These are phyloP conservation scores for Teratosphaeria gauchensis DNA, from an alignment of 2,329 filamentous ascomycete genomes.

Conservation along the genomic window DNA sequence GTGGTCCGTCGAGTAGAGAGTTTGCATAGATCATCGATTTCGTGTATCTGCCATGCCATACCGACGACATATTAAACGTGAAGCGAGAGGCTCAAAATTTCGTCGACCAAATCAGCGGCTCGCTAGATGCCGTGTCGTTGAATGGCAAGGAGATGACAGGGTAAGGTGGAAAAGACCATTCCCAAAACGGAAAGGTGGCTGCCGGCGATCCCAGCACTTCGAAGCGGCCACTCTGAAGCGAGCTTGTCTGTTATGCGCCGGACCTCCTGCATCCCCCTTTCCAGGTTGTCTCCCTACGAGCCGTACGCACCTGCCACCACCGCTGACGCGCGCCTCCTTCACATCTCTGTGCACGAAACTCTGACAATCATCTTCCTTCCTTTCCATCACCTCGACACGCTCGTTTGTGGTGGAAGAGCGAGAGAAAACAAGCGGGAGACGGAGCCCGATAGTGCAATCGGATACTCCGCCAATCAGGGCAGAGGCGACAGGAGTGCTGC, in stretches of 20 bases:
- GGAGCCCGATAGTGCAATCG: conserved; percentile 1
- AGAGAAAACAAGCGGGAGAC: background rate
- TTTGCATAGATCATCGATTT: background rate
- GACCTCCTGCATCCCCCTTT: background rate
- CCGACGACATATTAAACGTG: background rate
- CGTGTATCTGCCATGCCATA: background rate
- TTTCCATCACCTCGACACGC: conserved; percentile 1
- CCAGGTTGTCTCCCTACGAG: background rate
- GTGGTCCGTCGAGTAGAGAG: background rate
- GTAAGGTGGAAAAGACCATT: background rate
- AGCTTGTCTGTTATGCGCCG: too few species aligned
- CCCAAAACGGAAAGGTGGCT: background rate
- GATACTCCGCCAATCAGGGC: conserved; percentile 19
- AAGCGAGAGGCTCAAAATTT: background rate
- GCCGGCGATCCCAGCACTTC: background rate
- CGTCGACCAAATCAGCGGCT: background rate
- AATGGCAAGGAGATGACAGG: background rate
- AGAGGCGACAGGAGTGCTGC: conserved; percentile 12
- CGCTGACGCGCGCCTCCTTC: background rate
- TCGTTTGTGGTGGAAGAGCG: background rate
- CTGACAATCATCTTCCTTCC: background rate
- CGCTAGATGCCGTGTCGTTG: background rate
- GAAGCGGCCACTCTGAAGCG: background rate
- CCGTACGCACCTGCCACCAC: background rate
- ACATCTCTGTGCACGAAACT: background rate